A percentile compares a stretch with the other conserved stretches of the same genome.
These are phyloP conservation scores for Nidularia pulvinata DNA, from an alignment of 768 basidiomycete genomes.

Conservation along the genomic window DNA sequence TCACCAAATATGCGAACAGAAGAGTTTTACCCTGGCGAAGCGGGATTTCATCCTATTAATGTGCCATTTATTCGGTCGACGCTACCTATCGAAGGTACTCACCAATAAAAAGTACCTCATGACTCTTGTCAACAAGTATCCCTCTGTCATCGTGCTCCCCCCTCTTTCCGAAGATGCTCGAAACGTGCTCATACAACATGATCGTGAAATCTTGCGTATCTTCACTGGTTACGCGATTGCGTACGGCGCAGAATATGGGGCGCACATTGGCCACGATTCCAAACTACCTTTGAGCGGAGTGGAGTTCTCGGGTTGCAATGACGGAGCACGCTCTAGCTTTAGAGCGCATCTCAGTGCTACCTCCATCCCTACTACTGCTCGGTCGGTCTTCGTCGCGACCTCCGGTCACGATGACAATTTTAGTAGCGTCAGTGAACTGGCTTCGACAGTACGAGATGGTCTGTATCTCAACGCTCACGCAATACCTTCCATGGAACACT, in stretches of 20 bases:
- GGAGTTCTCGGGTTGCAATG: constrained; percentile 13
- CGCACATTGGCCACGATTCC: constrained; percentile 37
- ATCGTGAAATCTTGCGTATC: constrained; percentile 46
- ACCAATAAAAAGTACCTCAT: constrained; percentile 31
- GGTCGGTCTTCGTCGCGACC: constrained; percentile 66
- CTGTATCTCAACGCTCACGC: constrained; percentile 58
- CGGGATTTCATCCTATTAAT: constrained; percentile 52
- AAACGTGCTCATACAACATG: constrained; percentile 42
- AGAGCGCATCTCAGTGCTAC: constrained; percentile 31
- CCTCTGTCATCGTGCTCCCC: constrained; percentile 59
- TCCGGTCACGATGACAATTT: constrained; percentile 68
- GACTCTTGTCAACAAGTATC: constrained; percentile 36
- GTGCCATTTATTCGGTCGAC: constrained; percentile 66
- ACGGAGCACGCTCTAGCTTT: constrained; percentile 20
- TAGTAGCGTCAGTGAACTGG: constrained; percentile 47
- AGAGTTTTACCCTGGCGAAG: constrained; percentile 36
- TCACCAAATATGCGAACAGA: constrained; percentile 52
- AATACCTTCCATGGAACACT: constrained; percentile 51
- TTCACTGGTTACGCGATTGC: constrained; percentile 56
- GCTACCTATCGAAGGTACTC: constrained; percentile 45
- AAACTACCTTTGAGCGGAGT: constrained; percentile 48
- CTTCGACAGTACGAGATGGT: constrained; percentile 47
- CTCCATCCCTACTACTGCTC: constrained; percentile 34
- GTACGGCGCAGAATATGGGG: constrained; percentile 37
- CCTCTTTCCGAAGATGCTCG: constrained; percentile 38